Evolutionary conservation across 2,329 filamentous ascomycete species (phyloP), one percentile per base, ranked within the genome.

Genomic region (Trichoderma atroviride): DNA sequence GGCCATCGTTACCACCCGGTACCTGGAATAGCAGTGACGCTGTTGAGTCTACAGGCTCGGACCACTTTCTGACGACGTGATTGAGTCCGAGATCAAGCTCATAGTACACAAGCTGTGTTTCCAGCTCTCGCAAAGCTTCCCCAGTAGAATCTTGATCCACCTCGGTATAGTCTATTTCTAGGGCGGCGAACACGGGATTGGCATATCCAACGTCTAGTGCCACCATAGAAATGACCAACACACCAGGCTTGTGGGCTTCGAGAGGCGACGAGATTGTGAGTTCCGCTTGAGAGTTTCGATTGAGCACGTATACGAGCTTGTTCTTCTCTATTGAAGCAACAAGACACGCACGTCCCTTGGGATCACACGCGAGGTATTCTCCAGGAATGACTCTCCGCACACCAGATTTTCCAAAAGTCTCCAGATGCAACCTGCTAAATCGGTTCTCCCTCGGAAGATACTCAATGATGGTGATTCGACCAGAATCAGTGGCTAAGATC

Each of bases 391-490:
- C 95, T 75, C 96, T 90, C 69, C 96, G 90, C 65, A 98, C 88
- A 47, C 96, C 96, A 9, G 96, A 98, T 81, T 99, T 99, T 74
- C 96, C 96, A 79, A 97, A 99, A 0, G 96, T 99, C 83, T 99
- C 96, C 69, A 97, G 87, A 77, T 98, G 96, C 73, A 98, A 87
- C 58, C 93, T 90, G 75, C 90, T 90, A 81, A 99, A 97, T 60
- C 89, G 89, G 79, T 97, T 97, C 79, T 94, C 90, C 22, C 92
- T 88, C 16, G 92, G 91, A 43, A 95, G 83, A 80, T 97, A 99
- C 81, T 97, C 95, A 78, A 98, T 86, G 75, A 98, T 94, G 29
- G 95, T 91, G 76, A 99, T 95, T 60, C 96, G 92, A 73, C 96
- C 96, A 33, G 96, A 98, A 82, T 99, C 96, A 60, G 94, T 97